phyloP scores from a whole-genome alignment of 192 early-diverging fungal genomes.

The Lunasporangiospora selenospora region DNA sequence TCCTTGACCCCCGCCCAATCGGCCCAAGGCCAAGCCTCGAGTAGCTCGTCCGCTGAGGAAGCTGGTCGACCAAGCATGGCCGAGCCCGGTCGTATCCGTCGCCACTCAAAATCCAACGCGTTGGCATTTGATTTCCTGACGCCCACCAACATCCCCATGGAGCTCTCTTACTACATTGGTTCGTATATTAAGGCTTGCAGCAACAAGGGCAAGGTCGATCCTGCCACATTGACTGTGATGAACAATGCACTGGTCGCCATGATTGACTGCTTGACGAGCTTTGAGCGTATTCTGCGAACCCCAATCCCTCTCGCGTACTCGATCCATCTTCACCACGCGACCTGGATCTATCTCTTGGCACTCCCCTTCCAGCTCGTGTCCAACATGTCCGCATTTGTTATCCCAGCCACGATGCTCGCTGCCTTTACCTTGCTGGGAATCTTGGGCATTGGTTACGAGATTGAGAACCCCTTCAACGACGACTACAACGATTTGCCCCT shows the following conservation, averaged over 20 bases:
- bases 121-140: slow-evolving; percentile 31
- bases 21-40: background rate
- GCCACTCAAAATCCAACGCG: slow-evolving; percentile 20
- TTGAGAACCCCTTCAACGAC: slow-evolving; percentile 93
- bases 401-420: slow-evolving; percentile 71
- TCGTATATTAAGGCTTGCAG: slow-evolving; percentile 54
- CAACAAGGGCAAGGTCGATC: slow-evolving; percentile 50
- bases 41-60: no score
- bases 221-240: slow-evolving; percentile 54
- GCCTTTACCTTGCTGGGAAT: slow-evolving; percentile 86
- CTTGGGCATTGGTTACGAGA: slow-evolving; percentile 84
- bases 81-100: slow-evolving; percentile 10
- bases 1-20: slow-evolving; percentile 1
- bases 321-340: slow-evolving; percentile 88
- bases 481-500: slow-evolving; percentile 78
- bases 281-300: slow-evolving; percentile 85
- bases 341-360: slow-evolving; percentile 73
- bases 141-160: slow-evolving; percentile 60
- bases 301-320: slow-evolving; percentile 90
- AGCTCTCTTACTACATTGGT: slow-evolving; percentile 67
- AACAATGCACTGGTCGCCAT: slow-evolving; percentile 57
- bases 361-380: slow-evolving; percentile 85
- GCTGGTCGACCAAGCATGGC: background rate
- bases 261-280: slow-evolving; percentile 65
- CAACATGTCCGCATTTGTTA: slow-evolving; percentile 58